Evolutionary conservation across 2,329 filamentous ascomycete species (phyloP).

Genomic region (Hypoxylon rubiginosum): DNA sequence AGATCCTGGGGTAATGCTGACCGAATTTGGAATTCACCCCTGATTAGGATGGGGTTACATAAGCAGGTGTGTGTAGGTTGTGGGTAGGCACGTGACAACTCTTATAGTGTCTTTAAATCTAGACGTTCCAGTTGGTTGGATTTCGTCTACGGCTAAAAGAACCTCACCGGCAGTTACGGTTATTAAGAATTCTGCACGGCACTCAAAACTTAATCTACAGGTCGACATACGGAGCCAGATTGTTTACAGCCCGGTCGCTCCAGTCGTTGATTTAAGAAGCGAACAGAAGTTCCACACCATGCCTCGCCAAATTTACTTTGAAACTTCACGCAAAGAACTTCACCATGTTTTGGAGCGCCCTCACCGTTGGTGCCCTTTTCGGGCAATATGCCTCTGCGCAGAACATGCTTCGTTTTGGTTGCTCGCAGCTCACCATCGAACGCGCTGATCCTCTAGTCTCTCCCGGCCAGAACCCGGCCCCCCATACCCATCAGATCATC

Average conservation of each 20-base stretch:
- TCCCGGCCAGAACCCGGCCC: conserved; percentile 39
- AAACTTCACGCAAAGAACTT: conserved; percentile 21
- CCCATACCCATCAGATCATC: conserved; percentile 44
- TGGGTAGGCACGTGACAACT: conserved; percentile 10
- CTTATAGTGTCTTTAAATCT: conserved; percentile 21
- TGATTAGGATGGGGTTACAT: too few relatives aligned
- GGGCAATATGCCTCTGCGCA: conserved; percentile 40
- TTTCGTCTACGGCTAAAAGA: conserved; percentile 35
- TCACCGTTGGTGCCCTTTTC: conserved; percentile 37
- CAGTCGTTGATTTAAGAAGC: conserved; percentile 35
- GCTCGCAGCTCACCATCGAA: conserved; percentile 45
- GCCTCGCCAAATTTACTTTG: conserved; percentile 9
- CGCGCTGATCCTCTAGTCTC: conserved; percentile 44
- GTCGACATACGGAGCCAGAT: conserved; percentile 3
- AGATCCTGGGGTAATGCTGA: too few relatives aligned
- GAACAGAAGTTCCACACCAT: conserved; percentile 3
- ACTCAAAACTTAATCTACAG: conserved; percentile 15
- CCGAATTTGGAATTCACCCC: too few relatives aligned
- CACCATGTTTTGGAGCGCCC: conserved; percentile 36
- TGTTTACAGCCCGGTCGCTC: background rate
- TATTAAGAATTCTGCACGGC: conserved; percentile 24
- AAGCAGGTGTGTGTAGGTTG: too few relatives aligned
- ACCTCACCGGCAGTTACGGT: conserved; percentile 27
- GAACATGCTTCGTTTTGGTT: conserved; percentile 44
- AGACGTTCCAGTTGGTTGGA: conserved; percentile 26